These are phyloP conservation scores for Cyberlindnera sargentensis DNA, from an alignment of 805 yeast species.

Conservation along the genomic window DNA sequence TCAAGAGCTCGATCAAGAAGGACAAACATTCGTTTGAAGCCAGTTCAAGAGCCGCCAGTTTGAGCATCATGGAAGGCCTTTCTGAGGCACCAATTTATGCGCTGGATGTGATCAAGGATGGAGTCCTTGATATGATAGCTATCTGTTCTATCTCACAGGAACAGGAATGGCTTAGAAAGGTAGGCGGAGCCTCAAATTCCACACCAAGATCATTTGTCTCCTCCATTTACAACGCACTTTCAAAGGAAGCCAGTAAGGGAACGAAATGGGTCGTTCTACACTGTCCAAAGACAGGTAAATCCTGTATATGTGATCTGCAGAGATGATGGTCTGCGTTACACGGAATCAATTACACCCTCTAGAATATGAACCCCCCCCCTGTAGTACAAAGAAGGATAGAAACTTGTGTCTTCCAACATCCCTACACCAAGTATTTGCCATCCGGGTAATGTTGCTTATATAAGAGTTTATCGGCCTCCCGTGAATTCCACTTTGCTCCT, in stretches of 20 bases:
- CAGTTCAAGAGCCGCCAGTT: conserved; percentile 56
- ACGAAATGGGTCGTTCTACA: conserved; percentile 69
- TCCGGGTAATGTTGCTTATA: background rate
- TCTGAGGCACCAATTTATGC: conserved; percentile 66
- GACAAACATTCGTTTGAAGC: conserved; percentile 77
- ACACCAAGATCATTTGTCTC: conserved; percentile 75
- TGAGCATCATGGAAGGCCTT: conserved; percentile 44
- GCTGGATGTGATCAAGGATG: conserved; percentile 73
- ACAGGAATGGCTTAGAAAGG: conserved; percentile 74
- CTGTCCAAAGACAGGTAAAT: conserved; percentile 71
- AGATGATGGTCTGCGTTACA: conserved; percentile 22
- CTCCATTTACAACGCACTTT: conserved; percentile 63
- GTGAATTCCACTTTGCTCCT: too few relatives aligned
- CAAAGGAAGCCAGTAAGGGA: conserved; percentile 67
- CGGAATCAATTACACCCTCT: too few relatives aligned
- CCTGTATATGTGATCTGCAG: conserved; percentile 60
- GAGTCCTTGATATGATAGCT: conserved; percentile 76
- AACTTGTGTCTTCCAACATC: background rate
- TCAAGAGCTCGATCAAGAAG: conserved; percentile 64
- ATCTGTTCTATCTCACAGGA: conserved; percentile 67
- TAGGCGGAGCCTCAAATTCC: conserved; percentile 73
- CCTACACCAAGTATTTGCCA: background rate
- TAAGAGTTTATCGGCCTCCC: too few relatives aligned
- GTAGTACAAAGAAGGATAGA: too few relatives aligned
- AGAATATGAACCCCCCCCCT: too few relatives aligned